Percentiles rank a stretch among this genome's conserved stretches.
Evolutionary conservation across 176 grass and related monocot genomes (phyloP).

Genomic region (Rhipidocladum racemiflorum): DNA sequence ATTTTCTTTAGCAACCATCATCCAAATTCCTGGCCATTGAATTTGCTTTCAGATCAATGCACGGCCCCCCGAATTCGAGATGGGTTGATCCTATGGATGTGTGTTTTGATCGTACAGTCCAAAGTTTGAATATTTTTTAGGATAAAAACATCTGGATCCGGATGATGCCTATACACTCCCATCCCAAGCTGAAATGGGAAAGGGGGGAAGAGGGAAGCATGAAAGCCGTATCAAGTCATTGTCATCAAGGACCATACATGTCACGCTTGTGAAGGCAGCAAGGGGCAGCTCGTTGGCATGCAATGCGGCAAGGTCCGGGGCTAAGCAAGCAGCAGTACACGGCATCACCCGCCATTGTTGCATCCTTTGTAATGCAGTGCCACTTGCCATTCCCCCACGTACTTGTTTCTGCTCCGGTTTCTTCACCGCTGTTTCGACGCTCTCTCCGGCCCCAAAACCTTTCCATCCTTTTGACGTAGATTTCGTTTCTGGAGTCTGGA

Average conservation of each 20-base stretch:
- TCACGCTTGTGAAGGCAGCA: background rate
- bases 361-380: background rate
- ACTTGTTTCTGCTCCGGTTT: background rate
- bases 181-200: background rate
- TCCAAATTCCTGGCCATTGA: too few species aligned
- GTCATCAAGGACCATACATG: constrained; percentile 16
- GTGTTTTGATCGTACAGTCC: too few species aligned
- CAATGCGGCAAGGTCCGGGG: background rate
- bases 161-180: too few species aligned
- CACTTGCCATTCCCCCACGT: too few species aligned
- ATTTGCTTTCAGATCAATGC: too few species aligned
- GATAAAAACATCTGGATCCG: too few species aligned
- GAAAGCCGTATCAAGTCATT: background rate
- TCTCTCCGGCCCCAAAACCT: background rate
- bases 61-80: too few species aligned
- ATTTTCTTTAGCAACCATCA: too few species aligned
- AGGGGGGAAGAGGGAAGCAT: background rate
- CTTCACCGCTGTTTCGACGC: background rate
- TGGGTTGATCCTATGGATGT: too few species aligned
- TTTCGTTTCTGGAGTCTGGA: background rate
- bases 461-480: background rate
- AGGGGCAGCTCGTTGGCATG: background rate
- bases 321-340: background rate
- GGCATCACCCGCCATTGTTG: constrained; percentile 36
- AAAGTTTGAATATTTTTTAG: too few species aligned